These are phyloP conservation scores for Huntiella bhutanensis DNA, from an alignment of 2,329 filamentous ascomycete species.

Conservation along the genomic window DNA sequence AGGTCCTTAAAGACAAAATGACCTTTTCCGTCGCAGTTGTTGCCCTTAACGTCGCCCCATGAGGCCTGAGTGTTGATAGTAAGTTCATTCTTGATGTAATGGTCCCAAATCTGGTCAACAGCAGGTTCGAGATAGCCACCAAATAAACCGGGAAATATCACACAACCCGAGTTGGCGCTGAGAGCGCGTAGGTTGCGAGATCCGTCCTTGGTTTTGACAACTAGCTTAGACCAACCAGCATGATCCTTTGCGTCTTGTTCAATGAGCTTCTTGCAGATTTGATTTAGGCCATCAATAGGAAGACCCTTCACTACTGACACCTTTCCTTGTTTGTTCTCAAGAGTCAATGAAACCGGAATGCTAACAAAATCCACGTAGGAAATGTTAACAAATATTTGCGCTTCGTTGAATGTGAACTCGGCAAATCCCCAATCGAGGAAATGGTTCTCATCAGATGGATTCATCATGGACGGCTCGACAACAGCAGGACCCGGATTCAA, in stretches of 20 bases:
- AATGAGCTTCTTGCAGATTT: constrained; percentile 25
- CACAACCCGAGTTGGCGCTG: constrained; percentile 31
- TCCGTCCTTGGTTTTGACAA: constrained; percentile 24
- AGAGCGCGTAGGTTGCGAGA: constrained; percentile 28
- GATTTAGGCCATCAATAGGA: constrained; percentile 25
- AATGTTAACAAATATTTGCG: constrained; percentile 48
- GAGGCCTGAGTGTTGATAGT: constrained; percentile 34
- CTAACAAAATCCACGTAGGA: constrained; percentile 59
- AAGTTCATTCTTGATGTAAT: constrained; percentile 26
- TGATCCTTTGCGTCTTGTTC: constrained; percentile 27
- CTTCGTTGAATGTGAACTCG: constrained; percentile 47
- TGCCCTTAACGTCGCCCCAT: constrained; percentile 30
- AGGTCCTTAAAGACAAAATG: constrained; percentile 16
- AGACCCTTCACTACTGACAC: constrained; percentile 31
- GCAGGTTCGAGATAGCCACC: constrained; percentile 30
- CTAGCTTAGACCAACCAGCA: constrained; percentile 32
- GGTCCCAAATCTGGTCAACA: constrained; percentile 32
- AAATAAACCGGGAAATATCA: constrained; percentile 27
- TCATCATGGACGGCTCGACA: constrained; percentile 56
- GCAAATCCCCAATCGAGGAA: constrained; percentile 45
- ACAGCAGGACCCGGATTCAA: constrained; percentile 54
- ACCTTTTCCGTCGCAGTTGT: constrained; percentile 15
- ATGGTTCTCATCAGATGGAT: constrained; percentile 43
- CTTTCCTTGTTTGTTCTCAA: constrained; percentile 27
- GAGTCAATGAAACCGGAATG: constrained; percentile 39